These are phyloP conservation scores for Mucuna pruriens DNA, from an alignment of 306 rosid genomes.

Conservation along the genomic window DNA sequence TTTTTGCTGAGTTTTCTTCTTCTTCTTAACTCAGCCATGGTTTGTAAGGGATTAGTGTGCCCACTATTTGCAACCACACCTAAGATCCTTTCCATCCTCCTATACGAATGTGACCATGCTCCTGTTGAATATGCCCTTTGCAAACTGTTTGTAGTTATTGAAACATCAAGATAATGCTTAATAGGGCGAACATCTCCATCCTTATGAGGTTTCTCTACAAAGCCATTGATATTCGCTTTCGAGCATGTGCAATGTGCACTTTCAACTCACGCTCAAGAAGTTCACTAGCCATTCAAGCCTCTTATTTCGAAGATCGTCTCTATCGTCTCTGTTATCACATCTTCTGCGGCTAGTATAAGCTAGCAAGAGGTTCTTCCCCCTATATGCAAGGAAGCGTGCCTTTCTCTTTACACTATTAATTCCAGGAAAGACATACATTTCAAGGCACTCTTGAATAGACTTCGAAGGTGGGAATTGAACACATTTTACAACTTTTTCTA, in stretches of 20 bases:
- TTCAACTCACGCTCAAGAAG: slow-evolving; percentile 89
- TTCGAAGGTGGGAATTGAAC: too few species aligned
- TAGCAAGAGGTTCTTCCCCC: slow-evolving; percentile 88
- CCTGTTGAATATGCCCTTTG: slow-evolving; percentile 95
- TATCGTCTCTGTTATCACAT: slow-evolving; percentile 82
- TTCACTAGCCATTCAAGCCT: slow-evolving; percentile 83
- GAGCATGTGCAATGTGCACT: too few species aligned
- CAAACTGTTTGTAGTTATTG: slow-evolving; percentile 86
- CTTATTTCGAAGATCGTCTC: slow-evolving; percentile 85
- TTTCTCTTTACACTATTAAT: too few species aligned
- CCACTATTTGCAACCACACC: slow-evolving; percentile 90
- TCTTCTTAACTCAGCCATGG: too few species aligned
- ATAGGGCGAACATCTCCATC: too few species aligned
- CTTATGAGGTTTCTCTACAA: too few species aligned
- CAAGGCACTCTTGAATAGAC: too few species aligned
- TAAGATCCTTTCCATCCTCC: slow-evolving; percentile 80
- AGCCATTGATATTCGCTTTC: too few species aligned
- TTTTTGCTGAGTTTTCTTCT: too few species aligned
- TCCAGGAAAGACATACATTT: too few species aligned
- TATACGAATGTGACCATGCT: slow-evolving; percentile 88
- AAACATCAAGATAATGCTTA: too few species aligned
- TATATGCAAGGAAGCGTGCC: slow-evolving; percentile 84
- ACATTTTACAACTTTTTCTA: too few species aligned
- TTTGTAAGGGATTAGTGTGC: slow-evolving; percentile 85
- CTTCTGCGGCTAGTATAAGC: slow-evolving; percentile 71